phyloP scores from a whole-genome alignment of 495 filamentous ascomycete species.

The Aspergillus indologenus region DNA sequence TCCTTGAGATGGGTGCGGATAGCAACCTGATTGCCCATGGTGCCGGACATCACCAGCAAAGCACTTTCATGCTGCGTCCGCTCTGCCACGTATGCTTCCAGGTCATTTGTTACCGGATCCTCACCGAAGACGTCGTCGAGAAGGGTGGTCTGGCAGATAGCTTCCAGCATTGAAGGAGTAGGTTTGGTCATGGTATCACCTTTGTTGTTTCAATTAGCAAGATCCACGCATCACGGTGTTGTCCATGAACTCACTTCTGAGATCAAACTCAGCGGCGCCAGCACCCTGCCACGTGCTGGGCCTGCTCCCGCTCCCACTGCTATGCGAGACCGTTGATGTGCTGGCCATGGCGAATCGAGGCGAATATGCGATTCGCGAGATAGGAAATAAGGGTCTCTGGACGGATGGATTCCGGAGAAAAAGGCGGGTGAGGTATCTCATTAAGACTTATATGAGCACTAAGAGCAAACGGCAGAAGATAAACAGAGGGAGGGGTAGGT shows the following conservation, averaged over 20 bases:
- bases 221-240: background rate
- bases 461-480: background rate
- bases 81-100: conserved; percentile 66
- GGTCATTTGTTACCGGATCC: conserved; percentile 71
- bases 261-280: conserved; percentile 64
- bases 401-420: conserved; percentile 17
- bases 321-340: conserved; percentile 23
- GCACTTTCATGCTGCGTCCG: conserved; percentile 70
- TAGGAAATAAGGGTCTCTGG: background rate
- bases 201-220: conserved; percentile 15
- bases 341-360: conserved; percentile 26
- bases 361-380: conserved; percentile 6
- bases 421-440: conserved; percentile 15
- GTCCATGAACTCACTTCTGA: conserved; percentile 41
- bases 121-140: conserved; percentile 83
- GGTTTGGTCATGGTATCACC: conserved; percentile 85
- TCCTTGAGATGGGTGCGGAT: conserved; percentile 46
- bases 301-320: conserved; percentile 22
- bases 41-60: conserved; percentile 76
- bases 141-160: conserved; percentile 56
- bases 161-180: conserved; percentile 71
- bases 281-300: conserved; percentile 53
- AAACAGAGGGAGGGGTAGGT: background rate
- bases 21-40: conserved; percentile 68
- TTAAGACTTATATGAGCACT: background rate